Conservation (phyloP, 352 stramenopile species). For the Phytophthora palmivora region DNA sequence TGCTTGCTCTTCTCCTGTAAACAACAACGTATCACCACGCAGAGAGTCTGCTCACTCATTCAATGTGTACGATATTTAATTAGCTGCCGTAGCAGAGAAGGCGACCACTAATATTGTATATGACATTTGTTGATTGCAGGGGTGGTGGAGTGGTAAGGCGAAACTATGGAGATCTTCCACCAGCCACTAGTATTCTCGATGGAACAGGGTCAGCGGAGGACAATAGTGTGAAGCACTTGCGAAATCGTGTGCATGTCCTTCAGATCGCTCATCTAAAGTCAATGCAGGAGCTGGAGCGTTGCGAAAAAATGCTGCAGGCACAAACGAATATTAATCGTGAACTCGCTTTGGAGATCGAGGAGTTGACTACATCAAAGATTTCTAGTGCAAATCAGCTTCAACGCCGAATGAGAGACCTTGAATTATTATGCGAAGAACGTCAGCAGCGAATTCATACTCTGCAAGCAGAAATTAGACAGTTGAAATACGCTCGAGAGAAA, state of each 20-base stretch:
- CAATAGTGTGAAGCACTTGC: slow-evolving; percentile 64
- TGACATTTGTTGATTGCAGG: slow-evolving; percentile 29
- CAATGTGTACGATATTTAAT: slow-evolving; percentile 25
- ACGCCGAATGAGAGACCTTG: slow-evolving; percentile 85
- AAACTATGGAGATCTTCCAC: slow-evolving; percentile 41
- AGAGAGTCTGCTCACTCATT: slow-evolving; percentile 3
- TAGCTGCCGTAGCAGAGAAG: neutral
- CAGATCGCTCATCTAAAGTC: slow-evolving; percentile 91
- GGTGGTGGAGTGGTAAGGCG: slow-evolving; percentile 38
- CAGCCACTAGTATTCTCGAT: slow-evolving; percentile 33
- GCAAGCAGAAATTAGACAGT: slow-evolving; percentile 89
- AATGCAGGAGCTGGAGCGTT: slow-evolving; percentile 92
- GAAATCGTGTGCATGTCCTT: slow-evolving; percentile 86
- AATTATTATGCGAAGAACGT: slow-evolving; percentile 82
- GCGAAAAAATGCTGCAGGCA: slow-evolving; percentile 94
- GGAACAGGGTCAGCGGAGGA: slow-evolving; percentile 21
- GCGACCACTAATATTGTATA: slow-evolving; percentile 3
- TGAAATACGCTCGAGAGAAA: slow-evolving; percentile 82
- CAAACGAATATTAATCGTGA: slow-evolving; percentile 96
- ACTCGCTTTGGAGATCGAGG: slow-evolving; percentile 91
- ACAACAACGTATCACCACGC: slow-evolving; percentile 24
- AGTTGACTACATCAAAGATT: slow-evolving; percentile 79
- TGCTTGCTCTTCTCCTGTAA: slow-evolving; percentile 68
- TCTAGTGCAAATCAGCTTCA: slow-evolving; percentile 76
- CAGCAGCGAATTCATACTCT: slow-evolving; percentile 84